Conservation (phyloP, 306 rosid genomes). For the Cucurbita maxima region DNA sequence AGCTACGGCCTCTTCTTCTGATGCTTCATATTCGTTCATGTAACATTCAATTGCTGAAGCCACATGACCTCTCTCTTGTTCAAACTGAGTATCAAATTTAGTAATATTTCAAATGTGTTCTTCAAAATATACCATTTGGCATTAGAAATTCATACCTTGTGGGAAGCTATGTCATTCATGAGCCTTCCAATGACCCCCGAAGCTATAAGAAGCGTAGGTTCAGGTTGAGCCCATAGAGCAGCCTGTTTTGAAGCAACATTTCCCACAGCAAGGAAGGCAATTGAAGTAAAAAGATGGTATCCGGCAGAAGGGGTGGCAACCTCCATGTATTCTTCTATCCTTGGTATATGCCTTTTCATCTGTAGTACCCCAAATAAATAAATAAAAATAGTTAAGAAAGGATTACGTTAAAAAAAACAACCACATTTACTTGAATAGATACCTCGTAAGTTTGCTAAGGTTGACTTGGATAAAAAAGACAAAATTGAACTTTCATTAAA, state of each 20-base stretch:
- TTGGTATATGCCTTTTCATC: constrained; percentile 11
- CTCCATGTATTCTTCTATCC: constrained; percentile 17
- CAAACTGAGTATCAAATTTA: not conserved
- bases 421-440: no score
- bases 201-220: constrained; percentile 1
- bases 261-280: not conserved
- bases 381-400: no score
- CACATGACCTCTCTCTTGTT: not conserved
- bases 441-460: no score
- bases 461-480: no score
- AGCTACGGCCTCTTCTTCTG: not conserved
- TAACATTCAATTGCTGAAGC: not conserved
- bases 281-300: not conserved
- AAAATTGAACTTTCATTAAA: no score
- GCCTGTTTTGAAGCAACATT: not conserved
- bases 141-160: not conserved
- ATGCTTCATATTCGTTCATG: not conserved
- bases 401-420: no score
- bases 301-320: not conserved
- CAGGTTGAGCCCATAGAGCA: not conserved
- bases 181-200: not conserved
- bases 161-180: not conserved
- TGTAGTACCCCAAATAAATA: not conserved
- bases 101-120: no score
- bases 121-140: no score